Evolutionary conservation across 768 basidiomycete genomes (phyloP), one percentile per base, ranked within the genome.

Genomic region (Agrocybe pediades): DNA sequence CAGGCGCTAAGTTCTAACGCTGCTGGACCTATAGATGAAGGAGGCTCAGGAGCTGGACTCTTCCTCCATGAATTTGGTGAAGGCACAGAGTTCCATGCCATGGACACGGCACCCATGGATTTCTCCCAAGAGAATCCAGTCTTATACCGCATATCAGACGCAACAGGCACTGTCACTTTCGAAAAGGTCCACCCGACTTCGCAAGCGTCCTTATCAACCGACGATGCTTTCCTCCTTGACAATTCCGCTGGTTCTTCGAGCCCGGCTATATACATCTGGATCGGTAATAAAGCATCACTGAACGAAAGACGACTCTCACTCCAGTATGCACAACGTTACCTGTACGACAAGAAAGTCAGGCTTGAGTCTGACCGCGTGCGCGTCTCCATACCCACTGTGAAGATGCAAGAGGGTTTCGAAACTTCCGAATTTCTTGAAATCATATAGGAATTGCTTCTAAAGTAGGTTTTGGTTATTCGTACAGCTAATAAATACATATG

Each of bases 1-100:
- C n/a, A 25, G 17, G 39, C 27, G 24, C 41, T 1, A n/a, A 21
- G 17, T 40, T 9, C 19, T 57, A 8, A 8, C 24, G 15, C 46
- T n/a, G n/a, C n/a, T n/a, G n/a, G n/a, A n/a, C n/a, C n/a, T n/a
- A 16, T 49, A 85, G 85, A 84, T 51, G 80, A 86, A 65, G 83
- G 76, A 4, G 74, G 68, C 2, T 64, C 74, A 2, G 80, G 81
- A 11, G 71, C 76, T 4, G 69, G 70, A 2, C 57, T 65, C 29
- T 87, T 86, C 70, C 72, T 85, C 16, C 56, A 64, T 8, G 76
- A 78, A 55, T 74, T 86, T 39, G 80, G 79, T 7, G 63, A 68
- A 24, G 57, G 63, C 59, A 59, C 58, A 0, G 58, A 69, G 3
- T 55, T 66, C 19, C 56, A 51, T 24, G 49, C 59, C 24, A 48